Base-by-base conservation (phyloP, 2,329 filamentous ascomycete species). In the Nothopassalora personata region DNA sequence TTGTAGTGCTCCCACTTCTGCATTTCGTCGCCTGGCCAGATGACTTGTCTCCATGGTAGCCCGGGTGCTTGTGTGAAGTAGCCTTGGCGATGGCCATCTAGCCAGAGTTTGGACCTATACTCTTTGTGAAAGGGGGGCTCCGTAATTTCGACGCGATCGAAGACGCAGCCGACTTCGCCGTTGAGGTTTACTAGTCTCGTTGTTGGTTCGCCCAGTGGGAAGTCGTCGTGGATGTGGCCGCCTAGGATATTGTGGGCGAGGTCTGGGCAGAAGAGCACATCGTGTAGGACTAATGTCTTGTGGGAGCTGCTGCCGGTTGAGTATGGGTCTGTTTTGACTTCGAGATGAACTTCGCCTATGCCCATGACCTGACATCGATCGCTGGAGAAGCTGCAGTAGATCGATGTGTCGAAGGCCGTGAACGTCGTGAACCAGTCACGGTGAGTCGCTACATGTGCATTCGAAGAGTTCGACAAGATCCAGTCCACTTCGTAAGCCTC, bases 381-480 rank as follows among this genome's bases (percentile, higher is more conserved):
- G 28, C 28, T 31, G 11, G 28, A n/a, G 48, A 19, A 36, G 18
- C 31, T 33, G 49, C 18, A 9, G 8, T 33, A 33, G 49, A 52
- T 36, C 3, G 31, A 36, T 9, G 59, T 47, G 30, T 39, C 5
- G 36, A 60, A 39, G 9, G 43, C 10, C 9, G 54, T 56, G 45
- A 48, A 59, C 15, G 13, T 52, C 15, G 59, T 59, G 48, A 63
- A 63, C 61, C 61, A 63, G 34, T 59, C 59, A 5, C 59, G 59
- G 39, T 63, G 53, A 34, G 53, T 63, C 27, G 61, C 61, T 31
- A 63, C 51, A 23, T 63, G 61, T 4, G 57, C 55, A 28, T 63
- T 57, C 9, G 52, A 48, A 5, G 53, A 54, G 48, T 48, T 60
- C 5, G 60, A 60, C n/a, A 34, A 53, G 34, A 60, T 53, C 58